These are phyloP conservation scores for Mycogone perniciosa DNA, from an alignment of 2,329 filamentous ascomycete species.

Conservation along the genomic window DNA sequence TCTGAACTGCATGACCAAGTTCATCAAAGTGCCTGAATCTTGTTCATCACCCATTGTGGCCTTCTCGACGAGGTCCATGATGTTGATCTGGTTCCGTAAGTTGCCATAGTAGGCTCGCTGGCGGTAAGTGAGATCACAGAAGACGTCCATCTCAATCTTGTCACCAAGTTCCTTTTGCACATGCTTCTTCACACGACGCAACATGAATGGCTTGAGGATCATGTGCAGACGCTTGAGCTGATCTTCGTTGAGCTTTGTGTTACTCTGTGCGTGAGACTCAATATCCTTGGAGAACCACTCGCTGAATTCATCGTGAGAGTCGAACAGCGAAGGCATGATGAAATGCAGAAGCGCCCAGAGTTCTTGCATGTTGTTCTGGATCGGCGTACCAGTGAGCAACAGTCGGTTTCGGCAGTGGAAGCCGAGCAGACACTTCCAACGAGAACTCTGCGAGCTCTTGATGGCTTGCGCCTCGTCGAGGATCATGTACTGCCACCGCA, in stretches of 20 bases:
- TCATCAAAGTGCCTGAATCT: slow-evolving; percentile 95
- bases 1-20: slow-evolving; percentile 98
- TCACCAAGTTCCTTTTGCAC: slow-evolving; percentile 98
- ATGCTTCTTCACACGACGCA: slow-evolving; percentile 98
- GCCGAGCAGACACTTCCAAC: slow-evolving; percentile 90
- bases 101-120: slow-evolving; percentile 91
- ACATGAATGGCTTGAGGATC: slow-evolving; percentile 99
- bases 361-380: slow-evolving; percentile 99
- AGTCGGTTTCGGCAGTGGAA: slow-evolving; percentile 95
- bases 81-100: slow-evolving; percentile 92
- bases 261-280: slow-evolving; percentile 95
- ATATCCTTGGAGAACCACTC: slow-evolving; percentile 96
- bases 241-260: slow-evolving; percentile 98
- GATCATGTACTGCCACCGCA: slow-evolving; percentile 99
- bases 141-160: slow-evolving; percentile 95
- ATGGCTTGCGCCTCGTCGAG: slow-evolving; percentile 97
- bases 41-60: slow-evolving; percentile 89
- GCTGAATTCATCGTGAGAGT: slow-evolving; percentile 86
- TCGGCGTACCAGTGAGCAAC: slow-evolving; percentile 89
- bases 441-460: slow-evolving; percentile 92
- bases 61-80: slow-evolving; percentile 98
- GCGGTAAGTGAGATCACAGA: slow-evolving; percentile 93
- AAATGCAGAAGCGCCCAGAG: slow-evolving; percentile 96
- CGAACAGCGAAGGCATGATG: slow-evolving; percentile 99
- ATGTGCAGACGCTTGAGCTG: slow-evolving; percentile 95